Conservation (phyloP, 495 filamentous ascomycete species). For the Thermothielavioides terrestris region DNA sequence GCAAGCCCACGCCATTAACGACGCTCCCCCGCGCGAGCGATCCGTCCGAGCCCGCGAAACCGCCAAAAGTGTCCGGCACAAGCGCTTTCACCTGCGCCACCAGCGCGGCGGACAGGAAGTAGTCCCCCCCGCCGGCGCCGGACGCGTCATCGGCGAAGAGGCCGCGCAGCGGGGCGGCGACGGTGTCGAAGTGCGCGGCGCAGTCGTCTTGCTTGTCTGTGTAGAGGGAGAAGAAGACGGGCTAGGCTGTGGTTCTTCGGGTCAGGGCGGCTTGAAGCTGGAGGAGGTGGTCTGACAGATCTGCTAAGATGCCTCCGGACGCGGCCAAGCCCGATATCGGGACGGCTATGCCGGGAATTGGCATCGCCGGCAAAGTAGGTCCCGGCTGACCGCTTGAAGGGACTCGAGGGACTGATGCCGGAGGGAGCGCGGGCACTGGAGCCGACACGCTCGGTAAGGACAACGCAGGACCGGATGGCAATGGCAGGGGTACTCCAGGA, state of each 20-base stretch:
- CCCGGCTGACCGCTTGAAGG: too few relatives aligned
- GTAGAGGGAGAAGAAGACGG: too few relatives aligned
- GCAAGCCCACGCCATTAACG: not conserved
- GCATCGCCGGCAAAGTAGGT: not conserved
- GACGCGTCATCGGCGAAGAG: conserved; percentile 2
- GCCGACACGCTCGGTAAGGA: not conserved
- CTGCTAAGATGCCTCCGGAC: too few relatives aligned
- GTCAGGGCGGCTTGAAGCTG: not conserved
- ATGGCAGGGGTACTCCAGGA: not conserved
- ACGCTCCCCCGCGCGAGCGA: too few relatives aligned
- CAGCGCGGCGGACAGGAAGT: conserved; percentile 47
- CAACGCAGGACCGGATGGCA: not conserved
- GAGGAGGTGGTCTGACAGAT: not conserved
- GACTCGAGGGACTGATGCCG: not conserved
- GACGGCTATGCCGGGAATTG: not conserved
- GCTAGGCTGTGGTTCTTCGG: too few relatives aligned
- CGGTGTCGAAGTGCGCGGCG: conserved; percentile 9
- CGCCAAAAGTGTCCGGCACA: not conserved
- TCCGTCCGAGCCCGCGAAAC: not conserved
- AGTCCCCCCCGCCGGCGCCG: too few relatives aligned
- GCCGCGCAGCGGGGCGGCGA: conserved; percentile 4
- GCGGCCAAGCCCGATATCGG: too few relatives aligned
- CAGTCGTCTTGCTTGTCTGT: conserved; percentile 19
- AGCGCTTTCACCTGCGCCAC: not conserved
- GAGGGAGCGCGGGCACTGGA: not conserved